phyloP scores from a whole-genome alignment of 1,284 basidiomycete genomes.

The Gomphus sp. region DNA sequence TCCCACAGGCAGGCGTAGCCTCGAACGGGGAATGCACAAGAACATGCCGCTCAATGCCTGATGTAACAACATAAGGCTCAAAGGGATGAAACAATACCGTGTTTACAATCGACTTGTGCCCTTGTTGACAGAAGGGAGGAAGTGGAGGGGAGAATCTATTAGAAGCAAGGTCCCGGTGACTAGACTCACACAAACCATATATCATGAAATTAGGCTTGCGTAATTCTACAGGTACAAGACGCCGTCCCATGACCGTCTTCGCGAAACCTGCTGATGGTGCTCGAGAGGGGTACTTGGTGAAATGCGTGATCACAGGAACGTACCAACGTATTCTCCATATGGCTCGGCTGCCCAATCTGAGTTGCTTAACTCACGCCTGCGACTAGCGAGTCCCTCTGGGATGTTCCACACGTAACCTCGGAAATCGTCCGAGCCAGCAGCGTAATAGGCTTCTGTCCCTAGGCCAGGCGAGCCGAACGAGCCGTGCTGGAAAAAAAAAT shows the following conservation, averaged over 20 bases:
- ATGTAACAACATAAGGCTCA: slow-evolving; percentile 54
- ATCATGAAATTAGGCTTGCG: slow-evolving; percentile 46
- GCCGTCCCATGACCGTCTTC: slow-evolving; percentile 23
- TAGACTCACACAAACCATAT: slow-evolving; percentile 30
- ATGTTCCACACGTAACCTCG: slow-evolving; percentile 72
- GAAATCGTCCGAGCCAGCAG: slow-evolving; percentile 74
- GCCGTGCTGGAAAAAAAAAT: slow-evolving; percentile 46
- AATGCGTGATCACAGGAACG: slow-evolving; percentile 9
- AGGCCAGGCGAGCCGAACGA: slow-evolving; percentile 55
- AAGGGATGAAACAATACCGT: slow-evolving; percentile 61
- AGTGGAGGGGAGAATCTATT: background rate
- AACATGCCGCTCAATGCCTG: slow-evolving; percentile 63
- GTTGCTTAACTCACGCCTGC: slow-evolving; percentile 31
- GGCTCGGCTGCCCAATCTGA: slow-evolving; percentile 32
- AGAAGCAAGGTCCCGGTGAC: background rate
- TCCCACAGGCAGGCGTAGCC: slow-evolving; percentile 37
- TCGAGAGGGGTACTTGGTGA: background rate
- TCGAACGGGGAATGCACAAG: slow-evolving; percentile 57
- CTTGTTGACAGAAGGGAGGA: slow-evolving; percentile 25
- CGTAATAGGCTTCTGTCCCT: slow-evolving; percentile 49
- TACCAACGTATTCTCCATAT: slow-evolving; percentile 30
- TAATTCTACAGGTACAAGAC: slow-evolving; percentile 47
- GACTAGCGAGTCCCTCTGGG: slow-evolving; percentile 38
- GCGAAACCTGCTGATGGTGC: slow-evolving; percentile 35
- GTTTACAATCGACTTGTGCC: slow-evolving; percentile 70